Evolutionary conservation across 2,329 filamentous ascomycete genomes (phyloP).

Genomic region (Cladophialophora psammophila): DNA sequence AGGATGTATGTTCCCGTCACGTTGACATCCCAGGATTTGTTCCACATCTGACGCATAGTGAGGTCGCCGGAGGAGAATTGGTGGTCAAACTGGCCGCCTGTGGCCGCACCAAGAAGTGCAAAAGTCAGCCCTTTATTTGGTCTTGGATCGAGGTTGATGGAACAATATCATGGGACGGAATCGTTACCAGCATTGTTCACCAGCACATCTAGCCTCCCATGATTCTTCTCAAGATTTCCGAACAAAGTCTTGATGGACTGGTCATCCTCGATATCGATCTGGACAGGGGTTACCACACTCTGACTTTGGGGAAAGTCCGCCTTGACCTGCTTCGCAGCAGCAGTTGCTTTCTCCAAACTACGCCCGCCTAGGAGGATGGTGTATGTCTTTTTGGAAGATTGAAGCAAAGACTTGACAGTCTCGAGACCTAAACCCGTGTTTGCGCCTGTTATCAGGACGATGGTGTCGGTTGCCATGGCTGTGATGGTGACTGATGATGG

Average conservation of each 20-base stretch:
- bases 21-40: conserved; percentile 60
- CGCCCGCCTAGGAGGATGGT: conserved; percentile 65
- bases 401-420: conserved; percentile 61
- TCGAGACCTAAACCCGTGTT: conserved; percentile 69
- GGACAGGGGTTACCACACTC: conserved; percentile 51
- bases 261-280: conserved; percentile 64
- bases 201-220: conserved; percentile 34
- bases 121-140: background rate
- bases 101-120: background rate
- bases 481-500: background rate
- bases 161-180: background rate
- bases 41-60: conserved; percentile 53
- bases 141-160: background rate
- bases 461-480: conserved; percentile 20
- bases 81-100: conserved; percentile 43
- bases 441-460: conserved; percentile 67
- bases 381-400: conserved; percentile 58
- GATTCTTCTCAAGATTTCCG: conserved; percentile 47
- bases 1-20: conserved; percentile 57
- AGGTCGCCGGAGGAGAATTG: conserved; percentile 43
- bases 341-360: conserved; percentile 58
- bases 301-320: conserved; percentile 50
- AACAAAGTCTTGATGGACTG: conserved; percentile 59
- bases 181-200: conserved; percentile 37
- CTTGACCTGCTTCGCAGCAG: conserved; percentile 54